Conservation (phyloP, 192 early-diverging fungal genomes). For the Martensiomyces pterosporus region DNA sequence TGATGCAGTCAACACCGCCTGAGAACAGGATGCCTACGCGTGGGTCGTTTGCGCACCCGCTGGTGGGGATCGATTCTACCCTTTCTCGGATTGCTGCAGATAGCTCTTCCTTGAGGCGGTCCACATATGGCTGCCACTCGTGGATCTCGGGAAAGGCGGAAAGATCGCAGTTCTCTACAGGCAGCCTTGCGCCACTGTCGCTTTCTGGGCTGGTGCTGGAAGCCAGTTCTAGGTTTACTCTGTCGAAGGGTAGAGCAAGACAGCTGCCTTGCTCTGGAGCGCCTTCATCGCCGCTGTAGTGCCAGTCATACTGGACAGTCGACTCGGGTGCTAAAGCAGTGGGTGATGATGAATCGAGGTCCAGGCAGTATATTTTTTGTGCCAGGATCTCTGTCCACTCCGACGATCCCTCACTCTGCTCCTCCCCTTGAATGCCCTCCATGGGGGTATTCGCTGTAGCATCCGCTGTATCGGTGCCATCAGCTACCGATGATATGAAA, state of each 20-base stretch:
- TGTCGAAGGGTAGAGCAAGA: slow-evolving; percentile 19
- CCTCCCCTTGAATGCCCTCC: slow-evolving; percentile 25
- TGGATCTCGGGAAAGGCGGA: slow-evolving; percentile 9
- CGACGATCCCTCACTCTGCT: slow-evolving; percentile 6
- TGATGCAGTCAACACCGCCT: slow-evolving; percentile 91
- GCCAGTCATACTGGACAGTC: slow-evolving; percentile 16
- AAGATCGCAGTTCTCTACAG: slow-evolving; percentile 5
- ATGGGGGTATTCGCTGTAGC: neutral
- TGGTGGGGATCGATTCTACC: slow-evolving; percentile 21
- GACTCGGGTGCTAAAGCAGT: neutral
- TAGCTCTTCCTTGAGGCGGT: slow-evolving; percentile 17
- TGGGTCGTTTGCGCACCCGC: slow-evolving; percentile 21
- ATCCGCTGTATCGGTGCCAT: slow-evolving; percentile 1
- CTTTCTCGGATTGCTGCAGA: slow-evolving; percentile 13
- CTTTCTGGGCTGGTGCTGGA: slow-evolving; percentile 29
- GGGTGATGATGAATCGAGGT: too few species aligned
- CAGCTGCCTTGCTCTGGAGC: too few species aligned
- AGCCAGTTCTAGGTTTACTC: slow-evolving; percentile 4
- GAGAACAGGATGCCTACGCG: slow-evolving; percentile 84
- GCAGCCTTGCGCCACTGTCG: too few species aligned
- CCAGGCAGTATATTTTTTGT: slow-evolving; percentile 68
- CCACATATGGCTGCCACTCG: slow-evolving; percentile 19
- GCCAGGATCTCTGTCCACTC: slow-evolving; percentile 75
- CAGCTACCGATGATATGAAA: slow-evolving; percentile 51
- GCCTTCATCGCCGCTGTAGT: slow-evolving; percentile 1